A percentile compares a stretch with the other conserved stretches of the same genome.
Evolutionary conservation across 2,329 filamentous ascomycete species (phyloP).

Genomic region (Phaeophleospora eucalypticola): DNA sequence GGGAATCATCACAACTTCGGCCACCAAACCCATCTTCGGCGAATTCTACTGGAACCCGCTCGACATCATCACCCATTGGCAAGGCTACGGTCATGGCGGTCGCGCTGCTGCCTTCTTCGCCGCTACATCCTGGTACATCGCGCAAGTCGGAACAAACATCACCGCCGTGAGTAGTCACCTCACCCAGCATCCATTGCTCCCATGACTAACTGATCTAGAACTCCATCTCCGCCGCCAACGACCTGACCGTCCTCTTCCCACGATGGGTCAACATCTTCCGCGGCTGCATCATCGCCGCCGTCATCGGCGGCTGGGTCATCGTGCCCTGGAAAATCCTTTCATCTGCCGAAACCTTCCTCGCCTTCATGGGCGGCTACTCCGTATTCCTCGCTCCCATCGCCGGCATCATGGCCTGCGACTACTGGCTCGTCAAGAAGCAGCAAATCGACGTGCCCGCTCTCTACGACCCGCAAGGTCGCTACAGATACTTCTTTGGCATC

Average conservation of each 20-base stretch:
- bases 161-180: no score
- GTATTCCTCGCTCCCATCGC: conserved; percentile 63
- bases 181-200: no score
- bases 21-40: conserved; percentile 50
- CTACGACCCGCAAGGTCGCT: conserved; percentile 48
- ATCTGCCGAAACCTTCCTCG: conserved; percentile 34
- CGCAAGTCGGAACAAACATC: conserved; percentile 50
- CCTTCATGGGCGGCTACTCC: conserved; percentile 58
- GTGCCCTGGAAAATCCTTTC: conserved; percentile 30
- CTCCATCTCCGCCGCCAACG: conserved; percentile 51
- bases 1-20: conserved; percentile 51
- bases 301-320: conserved; percentile 37
- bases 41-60: conserved; percentile 36
- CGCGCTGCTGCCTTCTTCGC: conserved; percentile 28
- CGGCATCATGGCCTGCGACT: conserved; percentile 57
- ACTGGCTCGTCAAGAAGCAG: conserved; percentile 50
- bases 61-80: conserved; percentile 35
- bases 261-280: conserved; percentile 46
- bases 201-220: no score
- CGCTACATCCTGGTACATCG: conserved; percentile 47
- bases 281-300: conserved; percentile 34
- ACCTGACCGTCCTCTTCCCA: conserved; percentile 50
- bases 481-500: conserved; percentile 49
- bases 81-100: conserved; percentile 18
- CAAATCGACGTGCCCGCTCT: conserved; percentile 51